Conservation (phyloP, 805 yeast species). For the Ogataea neopini region DNA sequence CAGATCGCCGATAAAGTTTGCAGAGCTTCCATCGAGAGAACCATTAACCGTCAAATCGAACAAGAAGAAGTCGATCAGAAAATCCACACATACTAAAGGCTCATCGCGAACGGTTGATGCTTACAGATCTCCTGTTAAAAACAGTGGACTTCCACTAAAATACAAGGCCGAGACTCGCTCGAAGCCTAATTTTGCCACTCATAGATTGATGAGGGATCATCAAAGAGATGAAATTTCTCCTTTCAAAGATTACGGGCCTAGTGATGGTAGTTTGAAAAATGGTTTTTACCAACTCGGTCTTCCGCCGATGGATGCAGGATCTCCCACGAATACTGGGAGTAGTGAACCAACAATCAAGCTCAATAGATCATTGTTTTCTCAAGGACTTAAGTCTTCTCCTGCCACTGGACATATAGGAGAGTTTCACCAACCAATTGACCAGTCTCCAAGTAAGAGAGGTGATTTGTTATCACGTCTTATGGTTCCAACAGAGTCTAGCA, state of each 20-base stretch:
- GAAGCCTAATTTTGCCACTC: background rate
- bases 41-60: slow-evolving; percentile 32
- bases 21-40: slow-evolving; percentile 35
- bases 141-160: background rate
- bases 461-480: slow-evolving; percentile 25
- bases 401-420: slow-evolving; percentile 4
- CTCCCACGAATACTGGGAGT: slow-evolving; percentile 21
- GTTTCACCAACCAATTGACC: background rate
- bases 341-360: slow-evolving; percentile 35
- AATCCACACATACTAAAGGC: slow-evolving; percentile 12
- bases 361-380: slow-evolving; percentile 17
- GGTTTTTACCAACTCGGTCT: slow-evolving; percentile 22
- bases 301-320: slow-evolving; percentile 23
- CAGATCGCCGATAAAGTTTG: slow-evolving; percentile 35
- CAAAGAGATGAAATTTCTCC: slow-evolving; percentile 22
- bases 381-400: slow-evolving; percentile 16
- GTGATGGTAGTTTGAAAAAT: background rate
- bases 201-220: background rate
- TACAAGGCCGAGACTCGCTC: background rate
- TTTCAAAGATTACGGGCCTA: slow-evolving; percentile 21
- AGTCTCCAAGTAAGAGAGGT: background rate
- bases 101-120: slow-evolving; percentile 1
- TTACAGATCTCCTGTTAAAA: slow-evolving; percentile 1
- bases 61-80: slow-evolving; percentile 28
- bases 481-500: slow-evolving; percentile 30